Evolutionary conservation across 108 stramenopile species (phyloP).

Genomic region (Skeletonema marinoi): DNA sequence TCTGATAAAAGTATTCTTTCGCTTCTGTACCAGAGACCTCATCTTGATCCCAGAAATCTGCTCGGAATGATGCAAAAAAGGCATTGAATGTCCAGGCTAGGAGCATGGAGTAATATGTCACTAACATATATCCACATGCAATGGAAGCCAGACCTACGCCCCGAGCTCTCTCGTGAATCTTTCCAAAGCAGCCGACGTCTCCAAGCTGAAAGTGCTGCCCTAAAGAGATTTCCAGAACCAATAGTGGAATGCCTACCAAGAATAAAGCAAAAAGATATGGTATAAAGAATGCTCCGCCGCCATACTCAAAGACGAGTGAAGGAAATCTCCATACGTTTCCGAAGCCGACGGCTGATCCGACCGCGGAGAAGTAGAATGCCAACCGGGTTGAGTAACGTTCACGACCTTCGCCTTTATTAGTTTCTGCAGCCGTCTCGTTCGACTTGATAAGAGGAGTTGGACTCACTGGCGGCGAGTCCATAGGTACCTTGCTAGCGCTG

Average conservation of each 20-base stretch:
- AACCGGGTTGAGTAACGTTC: slow-evolving; percentile 7
- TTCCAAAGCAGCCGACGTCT: slow-evolving; percentile 60
- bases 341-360: slow-evolving; percentile 69
- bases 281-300: slow-evolving; percentile 63
- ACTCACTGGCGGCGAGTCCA: no score
- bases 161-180: slow-evolving; percentile 49
- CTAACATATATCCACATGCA: slow-evolving; percentile 53
- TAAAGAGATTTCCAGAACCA: slow-evolving; percentile 58
- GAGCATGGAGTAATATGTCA: slow-evolving; percentile 58
- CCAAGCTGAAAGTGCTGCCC: slow-evolving; percentile 60
- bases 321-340: slow-evolving; percentile 79
- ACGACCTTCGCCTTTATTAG: no score
- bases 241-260: slow-evolving; percentile 59
- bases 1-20: slow-evolving; percentile 38
- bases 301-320: slow-evolving; percentile 55
- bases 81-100: slow-evolving; percentile 48
- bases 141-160: slow-evolving; percentile 55
- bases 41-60: slow-evolving; percentile 32
- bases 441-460: no score
- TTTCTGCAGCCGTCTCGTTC: no score
- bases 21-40: slow-evolving; percentile 41
- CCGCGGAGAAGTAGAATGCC: slow-evolving; percentile 63
- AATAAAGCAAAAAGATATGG: slow-evolving; percentile 63
- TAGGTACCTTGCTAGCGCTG: no score
- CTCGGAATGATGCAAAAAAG: slow-evolving; percentile 50